These are phyloP conservation scores for Furcasterigmium furcatum DNA, from an alignment of 2,329 filamentous ascomycete genomes.

Conservation along the genomic window DNA sequence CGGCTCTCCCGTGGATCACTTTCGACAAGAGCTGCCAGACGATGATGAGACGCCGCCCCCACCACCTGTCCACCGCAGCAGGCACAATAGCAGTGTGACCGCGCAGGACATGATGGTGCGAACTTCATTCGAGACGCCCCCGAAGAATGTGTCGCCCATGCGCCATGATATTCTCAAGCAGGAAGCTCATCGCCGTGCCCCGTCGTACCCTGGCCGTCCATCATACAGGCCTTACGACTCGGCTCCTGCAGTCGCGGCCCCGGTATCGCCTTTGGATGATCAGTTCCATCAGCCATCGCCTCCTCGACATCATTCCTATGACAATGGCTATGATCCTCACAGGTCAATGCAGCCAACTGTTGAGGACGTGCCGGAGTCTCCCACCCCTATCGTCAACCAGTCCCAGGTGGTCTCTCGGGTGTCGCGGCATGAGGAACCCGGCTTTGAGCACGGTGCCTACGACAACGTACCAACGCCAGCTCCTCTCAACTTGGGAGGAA, in stretches of 20 bases:
- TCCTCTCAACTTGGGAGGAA: constrained; percentile 38
- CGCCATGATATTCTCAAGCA: constrained; percentile 55
- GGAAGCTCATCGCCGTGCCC: constrained; percentile 53
- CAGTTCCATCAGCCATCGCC: constrained; percentile 25
- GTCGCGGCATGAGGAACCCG: constrained; percentile 20
- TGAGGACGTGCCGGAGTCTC: constrained; percentile 60
- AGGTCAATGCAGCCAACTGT: constrained; percentile 59
- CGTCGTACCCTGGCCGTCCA: constrained; percentile 50
- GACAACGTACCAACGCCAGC: constrained; percentile 37
- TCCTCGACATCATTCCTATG: constrained; percentile 48
- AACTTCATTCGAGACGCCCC: constrained; percentile 33
- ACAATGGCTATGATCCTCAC: constrained; percentile 43
- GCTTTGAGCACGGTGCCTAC: constrained; percentile 21
- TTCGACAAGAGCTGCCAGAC: constrained; percentile 26
- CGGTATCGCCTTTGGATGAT: constrained; percentile 29
- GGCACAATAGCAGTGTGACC: constrained; percentile 38
- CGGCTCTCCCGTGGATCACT: constrained; percentile 21
- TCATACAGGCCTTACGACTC: constrained; percentile 50
- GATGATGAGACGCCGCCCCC: constrained; percentile 50
- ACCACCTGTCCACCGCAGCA: constrained; percentile 51
- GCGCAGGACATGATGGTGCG: constrained; percentile 38
- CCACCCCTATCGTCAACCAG: constrained; percentile 20
- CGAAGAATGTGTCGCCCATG: constrained; percentile 46
- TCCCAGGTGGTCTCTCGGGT: constrained; percentile 19
- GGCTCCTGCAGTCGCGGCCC: constrained; percentile 32